Base-by-base conservation (phyloP, 257 asterid genomes). In the Jacaranda copaia region DNA sequence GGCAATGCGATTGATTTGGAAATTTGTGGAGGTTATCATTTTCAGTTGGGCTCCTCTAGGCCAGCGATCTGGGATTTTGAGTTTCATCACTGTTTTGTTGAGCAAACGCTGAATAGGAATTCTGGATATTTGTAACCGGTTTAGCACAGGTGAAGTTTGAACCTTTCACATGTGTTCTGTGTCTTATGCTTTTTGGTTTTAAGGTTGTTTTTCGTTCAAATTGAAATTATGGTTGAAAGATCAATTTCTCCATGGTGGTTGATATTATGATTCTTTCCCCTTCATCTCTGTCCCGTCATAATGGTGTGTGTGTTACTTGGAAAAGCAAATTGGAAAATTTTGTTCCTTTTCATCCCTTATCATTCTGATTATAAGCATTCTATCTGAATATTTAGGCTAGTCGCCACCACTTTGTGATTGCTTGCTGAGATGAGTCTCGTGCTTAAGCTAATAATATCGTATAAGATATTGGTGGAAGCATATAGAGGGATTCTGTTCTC, bases 131-230 rank as follows among this genome's bases (percentile, higher is more conserved):
- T 61, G 73, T 70, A 43, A 72, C 4, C 36, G 38, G 45, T 39
- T 60, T 4, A 11, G 59, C n/a, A 39, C 43, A 70, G 89, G 89
- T 83, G 61, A 80, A 82, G 82, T 81, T 68, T 75, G 49, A 67
- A 73, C 64, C 66, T 45, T 19, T 51, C 32, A 36, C 8, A 15
- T 9, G 3, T 45, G 38, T 59, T 60, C 48, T 51, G 4, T 3
- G 68, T 68, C 48, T 48, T 35, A 1, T 66, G 40, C 40, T 10
- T 43, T 25, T 13, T 55, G 16, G 11, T 58, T 15, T 18, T 32
- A 14, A 38, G 25, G 11, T 16, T 14, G 67, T 19, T 57, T 57
- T 25, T 25, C 18, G 4, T 4, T 59, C 3, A 10, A 57, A 57
- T 57, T 38, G 38, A 57, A 3, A 25, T 25, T 14, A 15, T 57